Evolutionary conservation across 495 filamentous ascomycete species (phyloP).

Genomic region (Letharia columbiana): DNA sequence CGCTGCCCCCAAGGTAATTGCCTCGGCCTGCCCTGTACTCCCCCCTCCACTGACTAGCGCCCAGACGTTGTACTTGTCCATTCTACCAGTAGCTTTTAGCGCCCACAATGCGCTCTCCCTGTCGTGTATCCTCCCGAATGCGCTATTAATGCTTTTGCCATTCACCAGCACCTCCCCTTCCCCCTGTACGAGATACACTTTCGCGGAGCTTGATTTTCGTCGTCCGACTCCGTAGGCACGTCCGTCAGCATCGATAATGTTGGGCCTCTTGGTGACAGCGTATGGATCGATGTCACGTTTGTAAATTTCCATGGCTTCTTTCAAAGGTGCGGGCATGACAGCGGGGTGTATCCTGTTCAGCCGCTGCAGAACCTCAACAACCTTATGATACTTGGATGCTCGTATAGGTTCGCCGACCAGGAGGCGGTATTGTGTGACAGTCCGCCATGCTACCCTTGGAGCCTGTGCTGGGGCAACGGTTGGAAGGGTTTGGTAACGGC

Average conservation of each 20-base stretch:
- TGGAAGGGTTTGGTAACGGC: slow-evolving; percentile 64
- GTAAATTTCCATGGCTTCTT: slow-evolving; percentile 54
- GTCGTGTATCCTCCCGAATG: slow-evolving; percentile 84
- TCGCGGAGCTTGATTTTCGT: slow-evolving; percentile 76
- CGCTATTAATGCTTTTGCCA: slow-evolving; percentile 66
- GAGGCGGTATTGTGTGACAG: slow-evolving; percentile 63
- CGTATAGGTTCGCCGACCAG: slow-evolving; percentile 68
- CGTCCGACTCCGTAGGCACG: slow-evolving; percentile 68
- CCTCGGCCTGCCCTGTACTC: slow-evolving; percentile 90
- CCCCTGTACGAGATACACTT: slow-evolving; percentile 82
- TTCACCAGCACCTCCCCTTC: slow-evolving; percentile 85
- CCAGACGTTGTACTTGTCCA: slow-evolving; percentile 98
- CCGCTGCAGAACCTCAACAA: slow-evolving; percentile 64
- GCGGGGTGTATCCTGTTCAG: slow-evolving; percentile 80
- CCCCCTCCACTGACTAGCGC: slow-evolving; percentile 75
- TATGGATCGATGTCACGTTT: slow-evolving; percentile 67
- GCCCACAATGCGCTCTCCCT: slow-evolving; percentile 92
- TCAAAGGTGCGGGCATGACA: slow-evolving; percentile 62
- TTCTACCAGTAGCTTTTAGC: slow-evolving; percentile 65
- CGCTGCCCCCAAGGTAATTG: slow-evolving; percentile 83
- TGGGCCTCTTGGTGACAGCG: slow-evolving; percentile 46
- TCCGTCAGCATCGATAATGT: slow-evolving; percentile 61
- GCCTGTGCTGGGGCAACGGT: slow-evolving; percentile 52
- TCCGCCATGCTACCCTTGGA: slow-evolving; percentile 78
- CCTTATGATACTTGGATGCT: slow-evolving; percentile 66